These are phyloP conservation scores for Xylaria longipes DNA, from an alignment of 495 filamentous ascomycete genomes.

Conservation along the genomic window DNA sequence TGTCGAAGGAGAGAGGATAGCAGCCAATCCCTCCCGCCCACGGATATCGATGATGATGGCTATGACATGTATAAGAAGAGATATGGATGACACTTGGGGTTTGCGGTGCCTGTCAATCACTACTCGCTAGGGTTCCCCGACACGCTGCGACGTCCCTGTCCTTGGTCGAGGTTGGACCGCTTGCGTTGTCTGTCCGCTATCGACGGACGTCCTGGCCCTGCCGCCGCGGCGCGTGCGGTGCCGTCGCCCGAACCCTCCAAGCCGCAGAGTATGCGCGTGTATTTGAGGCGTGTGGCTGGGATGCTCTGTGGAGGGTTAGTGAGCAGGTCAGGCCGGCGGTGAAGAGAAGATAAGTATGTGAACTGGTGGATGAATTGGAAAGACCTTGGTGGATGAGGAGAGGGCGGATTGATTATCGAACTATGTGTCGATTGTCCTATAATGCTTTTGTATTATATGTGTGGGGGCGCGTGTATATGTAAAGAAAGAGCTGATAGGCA, in stretches of 20 bases:
- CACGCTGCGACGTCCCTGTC: background rate
- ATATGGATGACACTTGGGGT: no score
- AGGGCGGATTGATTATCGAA: no score
- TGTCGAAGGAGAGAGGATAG: background rate
- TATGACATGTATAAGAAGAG: background rate
- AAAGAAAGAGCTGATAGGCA: no score
- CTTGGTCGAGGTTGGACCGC: background rate
- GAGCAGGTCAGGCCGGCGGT: no score
- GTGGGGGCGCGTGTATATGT: no score
- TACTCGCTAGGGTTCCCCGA: background rate
- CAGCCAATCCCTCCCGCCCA: background rate
- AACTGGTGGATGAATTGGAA: no score
- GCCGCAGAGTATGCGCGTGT: constrained; percentile 57
- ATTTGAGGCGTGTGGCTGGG: constrained; percentile 54
- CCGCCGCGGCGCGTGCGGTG: background rate
- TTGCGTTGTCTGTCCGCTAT: constrained; percentile 1
- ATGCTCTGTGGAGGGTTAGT: constrained; percentile 45
- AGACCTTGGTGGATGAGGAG: no score
- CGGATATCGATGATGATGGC: background rate
- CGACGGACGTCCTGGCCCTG: background rate
- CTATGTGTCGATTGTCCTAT: background rate
- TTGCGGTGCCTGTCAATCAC: background rate
- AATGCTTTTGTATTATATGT: no score
- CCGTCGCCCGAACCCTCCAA: constrained; percentile 32
- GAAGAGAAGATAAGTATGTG: no score